phyloP scores from a whole-genome alignment of 116 monocot genomes.

The Papilionanthe hybrid region DNA sequence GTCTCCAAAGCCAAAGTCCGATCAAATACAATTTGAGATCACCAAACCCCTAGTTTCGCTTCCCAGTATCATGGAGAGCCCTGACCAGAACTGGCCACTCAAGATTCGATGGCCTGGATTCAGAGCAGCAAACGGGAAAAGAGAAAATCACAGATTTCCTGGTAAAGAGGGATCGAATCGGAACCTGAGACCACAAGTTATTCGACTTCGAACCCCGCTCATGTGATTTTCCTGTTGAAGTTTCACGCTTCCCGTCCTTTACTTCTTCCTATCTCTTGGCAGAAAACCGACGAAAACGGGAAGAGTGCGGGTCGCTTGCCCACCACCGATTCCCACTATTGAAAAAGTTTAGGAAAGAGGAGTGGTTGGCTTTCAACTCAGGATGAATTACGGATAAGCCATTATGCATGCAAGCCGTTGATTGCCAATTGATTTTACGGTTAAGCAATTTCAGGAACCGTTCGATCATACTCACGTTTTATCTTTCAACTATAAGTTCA shows the following conservation, averaged over 20 bases:
- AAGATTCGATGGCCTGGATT: neutral
- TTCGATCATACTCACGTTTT: no score
- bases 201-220: neutral
- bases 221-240: neutral
- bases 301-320: neutral
- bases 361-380: neutral
- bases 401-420: neutral
- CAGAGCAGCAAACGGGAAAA: neutral
- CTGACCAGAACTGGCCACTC: neutral
- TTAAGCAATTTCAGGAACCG: no score
- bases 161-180: neutral
- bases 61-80: neutral
- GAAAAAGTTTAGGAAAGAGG: neutral
- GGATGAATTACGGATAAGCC: neutral
- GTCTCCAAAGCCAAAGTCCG: conserved; percentile 6
- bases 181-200: neutral
- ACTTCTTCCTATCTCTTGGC: neutral
- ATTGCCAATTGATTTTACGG: no score
- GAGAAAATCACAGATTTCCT: neutral
- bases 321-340: neutral
- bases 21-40: neutral
- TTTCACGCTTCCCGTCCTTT: neutral
- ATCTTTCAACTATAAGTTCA: no score
- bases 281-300: neutral
- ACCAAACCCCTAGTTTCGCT: neutral